Base-by-base conservation (phyloP, 2,329 filamentous ascomycete genomes). In the Thermochaetoides dissita region DNA sequence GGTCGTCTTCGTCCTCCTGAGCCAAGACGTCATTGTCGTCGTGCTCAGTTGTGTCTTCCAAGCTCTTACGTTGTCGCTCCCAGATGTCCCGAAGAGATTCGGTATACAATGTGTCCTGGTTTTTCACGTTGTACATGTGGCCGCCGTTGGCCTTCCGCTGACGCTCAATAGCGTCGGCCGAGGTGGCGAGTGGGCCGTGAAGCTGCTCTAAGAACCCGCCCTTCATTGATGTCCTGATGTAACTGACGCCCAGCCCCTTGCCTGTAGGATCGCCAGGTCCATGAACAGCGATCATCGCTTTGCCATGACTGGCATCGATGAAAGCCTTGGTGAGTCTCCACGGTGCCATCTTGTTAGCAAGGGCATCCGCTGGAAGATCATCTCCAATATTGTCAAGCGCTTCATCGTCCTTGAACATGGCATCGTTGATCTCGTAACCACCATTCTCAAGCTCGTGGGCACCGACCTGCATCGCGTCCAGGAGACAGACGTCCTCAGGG, bases 261-360 rank as follows among this genome's bases (percentile, higher is more conserved):
- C 87, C 87, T 0, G 89, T 94, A 3, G 91, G 91, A 57, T 98
- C 91, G 43, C 91, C 91, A 50, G 93, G 85, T 12, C 91, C 91
- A 53, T 95, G 88, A 9, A 98, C 72, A 52, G 88, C 83, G 37
- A 98, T 73, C 91, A 98, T 98, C 3, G 91, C 91, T 59, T 98
- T 98, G 45, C 87, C 86, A 46, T 87, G 81, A 39, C 85, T 89
- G 1, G 91, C 91, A 50, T 95, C 84, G 45, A 95, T 74, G 62
- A 98, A 98, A 47, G 94, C 94, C 64, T 94, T 94, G 40, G 86
- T 94, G 0, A 87, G 89, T 53, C 89, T 86, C 91, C 91, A 98
- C 0, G 91, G 91, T 0, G 89, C 87, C 63, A 98, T 78, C 56
- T 88, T 85, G 59, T 89, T 79, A 40, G 93, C 86, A 8, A 93